Evolutionary conservation across 2,329 filamentous ascomycete species (phyloP).

Genomic region (Colletotrichum viniferum): DNA sequence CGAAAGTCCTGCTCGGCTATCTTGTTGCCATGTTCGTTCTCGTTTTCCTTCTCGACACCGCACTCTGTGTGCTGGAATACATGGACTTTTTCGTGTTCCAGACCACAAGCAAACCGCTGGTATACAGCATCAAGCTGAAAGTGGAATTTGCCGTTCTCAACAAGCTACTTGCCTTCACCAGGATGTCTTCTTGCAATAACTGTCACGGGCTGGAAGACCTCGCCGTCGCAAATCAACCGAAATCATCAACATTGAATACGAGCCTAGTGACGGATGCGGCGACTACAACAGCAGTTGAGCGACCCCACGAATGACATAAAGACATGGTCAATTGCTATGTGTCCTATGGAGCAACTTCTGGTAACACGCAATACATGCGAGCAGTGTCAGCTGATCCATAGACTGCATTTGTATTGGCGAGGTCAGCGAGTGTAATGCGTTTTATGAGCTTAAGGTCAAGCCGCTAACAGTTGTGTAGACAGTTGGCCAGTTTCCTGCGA

Average conservation of each 20-base stretch:
- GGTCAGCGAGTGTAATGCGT: background rate
- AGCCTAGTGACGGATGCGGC: background rate
- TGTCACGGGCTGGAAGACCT: background rate
- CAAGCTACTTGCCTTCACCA: slow-evolving; percentile 24
- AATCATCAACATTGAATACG: background rate
- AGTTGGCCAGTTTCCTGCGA: background rate
- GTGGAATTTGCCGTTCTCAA: slow-evolving; percentile 56
- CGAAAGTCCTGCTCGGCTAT: slow-evolving; percentile 35
- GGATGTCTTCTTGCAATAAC: background rate
- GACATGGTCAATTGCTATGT: background rate
- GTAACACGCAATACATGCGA: background rate
- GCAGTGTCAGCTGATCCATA: background rate
- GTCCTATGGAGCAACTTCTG: background rate
- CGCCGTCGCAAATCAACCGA: background rate
- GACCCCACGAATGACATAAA: background rate
- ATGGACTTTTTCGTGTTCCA: slow-evolving; percentile 34
- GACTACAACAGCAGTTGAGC: background rate
- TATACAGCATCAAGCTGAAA: slow-evolving; percentile 29
- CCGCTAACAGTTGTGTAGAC: background rate
- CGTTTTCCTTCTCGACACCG: slow-evolving; percentile 43
- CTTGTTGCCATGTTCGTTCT: slow-evolving; percentile 42
- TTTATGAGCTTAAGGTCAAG: background rate
- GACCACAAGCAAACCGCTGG: slow-evolving; percentile 17
- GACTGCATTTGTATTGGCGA: background rate
- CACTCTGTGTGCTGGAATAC: slow-evolving; percentile 41